phyloP scores from a whole-genome alignment of 2,329 filamentous ascomycete species.

The Fusarium sp. region DNA sequence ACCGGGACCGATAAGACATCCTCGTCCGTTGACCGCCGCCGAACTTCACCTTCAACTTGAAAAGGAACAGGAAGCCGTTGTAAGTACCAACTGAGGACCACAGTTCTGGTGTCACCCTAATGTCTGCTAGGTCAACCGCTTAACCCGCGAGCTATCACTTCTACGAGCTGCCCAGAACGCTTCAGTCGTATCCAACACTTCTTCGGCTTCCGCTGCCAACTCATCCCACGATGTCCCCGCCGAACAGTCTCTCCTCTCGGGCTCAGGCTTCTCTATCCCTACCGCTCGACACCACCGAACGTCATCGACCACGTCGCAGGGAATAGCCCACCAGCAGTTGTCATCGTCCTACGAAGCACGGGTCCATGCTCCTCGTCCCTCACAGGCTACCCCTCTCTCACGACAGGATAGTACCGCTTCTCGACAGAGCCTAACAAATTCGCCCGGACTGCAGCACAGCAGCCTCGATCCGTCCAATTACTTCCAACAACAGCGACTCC shows the following conservation, averaged over 20 bases:
- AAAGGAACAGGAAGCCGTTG: conserved; percentile 94
- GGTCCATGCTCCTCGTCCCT: conserved; percentile 60
- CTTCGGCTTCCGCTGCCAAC: conserved; percentile 68
- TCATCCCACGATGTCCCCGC: conserved; percentile 62
- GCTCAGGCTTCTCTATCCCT: conserved; percentile 69
- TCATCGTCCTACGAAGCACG: conserved; percentile 54
- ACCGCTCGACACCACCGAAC: conserved; percentile 68
- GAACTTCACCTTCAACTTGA: conserved; percentile 92
- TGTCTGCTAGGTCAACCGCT: conserved; percentile 79
- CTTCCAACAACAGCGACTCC: conserved; percentile 61
- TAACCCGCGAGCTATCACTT: conserved; percentile 87
- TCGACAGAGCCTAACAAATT: conserved; percentile 63
- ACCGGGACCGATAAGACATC: conserved; percentile 84
- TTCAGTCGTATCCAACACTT: conserved; percentile 74
- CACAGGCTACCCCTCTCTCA: conserved; percentile 59
- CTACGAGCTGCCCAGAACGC: conserved; percentile 79
- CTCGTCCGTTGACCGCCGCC: conserved; percentile 85
- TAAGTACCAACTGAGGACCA: conserved; percentile 55
- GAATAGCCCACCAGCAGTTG: conserved; percentile 54
- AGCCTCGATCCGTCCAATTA: conserved; percentile 59
- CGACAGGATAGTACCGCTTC: conserved; percentile 69
- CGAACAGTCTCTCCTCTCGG: conserved; percentile 66
- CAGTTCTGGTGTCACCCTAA: neutral
- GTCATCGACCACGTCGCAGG: conserved; percentile 68
- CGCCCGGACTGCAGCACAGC: conserved; percentile 61